Evolutionary conservation across 2,329 filamentous ascomycete genomes (phyloP).

Genomic region (Claviceps sp.): DNA sequence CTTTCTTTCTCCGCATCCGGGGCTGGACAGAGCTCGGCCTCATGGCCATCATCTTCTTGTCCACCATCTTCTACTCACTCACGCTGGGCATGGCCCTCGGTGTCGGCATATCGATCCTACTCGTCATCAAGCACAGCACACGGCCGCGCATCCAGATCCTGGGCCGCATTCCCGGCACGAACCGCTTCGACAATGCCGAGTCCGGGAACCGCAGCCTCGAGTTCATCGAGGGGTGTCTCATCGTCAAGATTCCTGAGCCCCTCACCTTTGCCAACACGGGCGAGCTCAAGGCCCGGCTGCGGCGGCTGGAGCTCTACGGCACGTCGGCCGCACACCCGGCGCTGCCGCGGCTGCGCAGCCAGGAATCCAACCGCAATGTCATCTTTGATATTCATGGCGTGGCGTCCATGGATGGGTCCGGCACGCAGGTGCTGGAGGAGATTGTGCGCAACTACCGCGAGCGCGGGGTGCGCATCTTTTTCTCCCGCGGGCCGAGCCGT

Average conservation of each 20-base stretch:
- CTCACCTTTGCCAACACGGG: conserved; percentile 96
- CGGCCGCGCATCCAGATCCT: conserved; percentile 92
- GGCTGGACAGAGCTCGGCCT: conserved; percentile 77
- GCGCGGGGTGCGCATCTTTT: conserved; percentile 64
- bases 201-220: conserved; percentile 61
- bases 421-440: conserved; percentile 79
- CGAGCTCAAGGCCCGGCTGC: conserved; percentile 70
- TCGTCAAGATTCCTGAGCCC: conserved; percentile 95
- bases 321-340: conserved; percentile 75
- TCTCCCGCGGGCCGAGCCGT: conserved; percentile 42
- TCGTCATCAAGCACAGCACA: conserved; percentile 81
- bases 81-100: conserved; percentile 88
- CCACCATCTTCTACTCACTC: conserved; percentile 91
- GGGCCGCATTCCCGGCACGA: conserved; percentile 72
- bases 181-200: conserved; percentile 76
- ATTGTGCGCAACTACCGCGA: conserved; percentile 75
- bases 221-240: conserved; percentile 81
- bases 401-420: conserved; percentile 83
- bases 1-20: conserved; percentile 74
- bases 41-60: conserved; percentile 80
- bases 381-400: conserved; percentile 99
- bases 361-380: conserved; percentile 79
- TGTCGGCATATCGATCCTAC: conserved; percentile 77
- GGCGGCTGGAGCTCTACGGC: conserved; percentile 82
- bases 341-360: conserved; percentile 60